Percentiles rank a stretch among this genome's conserved stretches.
These are phyloP conservation scores for Cyberlindnera japonica DNA, from an alignment of 805 yeast genomes.

Conservation along the genomic window DNA sequence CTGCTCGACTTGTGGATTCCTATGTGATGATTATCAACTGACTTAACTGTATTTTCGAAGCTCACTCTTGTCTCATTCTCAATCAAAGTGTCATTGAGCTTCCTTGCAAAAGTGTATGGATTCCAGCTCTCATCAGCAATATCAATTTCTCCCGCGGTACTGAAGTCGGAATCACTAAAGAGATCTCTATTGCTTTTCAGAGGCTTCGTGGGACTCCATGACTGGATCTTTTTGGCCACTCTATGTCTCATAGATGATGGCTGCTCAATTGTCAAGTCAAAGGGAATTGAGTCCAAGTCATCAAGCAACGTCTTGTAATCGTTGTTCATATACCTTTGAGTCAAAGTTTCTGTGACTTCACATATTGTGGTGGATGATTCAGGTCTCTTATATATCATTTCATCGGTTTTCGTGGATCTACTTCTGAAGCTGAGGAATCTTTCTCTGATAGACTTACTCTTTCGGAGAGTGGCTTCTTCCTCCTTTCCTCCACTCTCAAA, in stretches of 20 bases:
- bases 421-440: slow-evolving; percentile 8
- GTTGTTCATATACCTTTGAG: slow-evolving; percentile 25
- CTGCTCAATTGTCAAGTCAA: slow-evolving; percentile 17
- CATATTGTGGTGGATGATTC: not conserved
- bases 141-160: slow-evolving; percentile 2
- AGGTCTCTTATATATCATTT: not conserved
- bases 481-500: slow-evolving; percentile 5
- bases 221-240: slow-evolving; percentile 12
- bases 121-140: slow-evolving; percentile 16
- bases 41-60: not conserved
- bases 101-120: slow-evolving; percentile 23
- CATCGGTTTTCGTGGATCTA: not conserved
- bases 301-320: slow-evolving; percentile 21
- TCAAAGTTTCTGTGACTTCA: slow-evolving; percentile 23
- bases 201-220: slow-evolving; percentile 19
- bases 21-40: not conserved
- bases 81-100: not conserved
- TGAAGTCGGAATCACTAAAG: slow-evolving; percentile 8
- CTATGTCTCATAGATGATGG: slow-evolving; percentile 9
- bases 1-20: not conserved
- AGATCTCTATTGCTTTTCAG: not conserved
- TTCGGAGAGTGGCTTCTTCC: slow-evolving; percentile 1
- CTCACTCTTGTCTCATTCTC: not conserved
- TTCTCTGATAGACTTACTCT: slow-evolving; percentile 8
- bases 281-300: slow-evolving; percentile 27